Conservation (phyloP, 495 filamentous ascomycete species). For the Evernia prunastri region DNA sequence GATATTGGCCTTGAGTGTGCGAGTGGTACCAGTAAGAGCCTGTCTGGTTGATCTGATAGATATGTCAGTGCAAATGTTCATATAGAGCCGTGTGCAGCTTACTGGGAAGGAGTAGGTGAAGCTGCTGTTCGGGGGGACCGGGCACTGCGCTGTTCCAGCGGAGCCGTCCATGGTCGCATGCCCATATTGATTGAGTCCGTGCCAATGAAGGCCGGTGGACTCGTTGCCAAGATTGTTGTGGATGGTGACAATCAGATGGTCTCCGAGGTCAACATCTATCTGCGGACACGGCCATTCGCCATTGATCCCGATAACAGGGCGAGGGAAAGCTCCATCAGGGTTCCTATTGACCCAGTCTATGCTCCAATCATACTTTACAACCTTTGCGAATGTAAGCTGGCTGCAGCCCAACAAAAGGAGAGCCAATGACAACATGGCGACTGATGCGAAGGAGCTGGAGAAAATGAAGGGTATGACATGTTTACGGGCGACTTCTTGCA, state of each 20-base stretch:
- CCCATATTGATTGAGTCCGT: conserved; percentile 68
- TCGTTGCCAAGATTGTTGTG: conserved; percentile 68
- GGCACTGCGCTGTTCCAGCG: conserved; percentile 60
- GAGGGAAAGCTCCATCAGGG: conserved; percentile 60
- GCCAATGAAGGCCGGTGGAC: conserved; percentile 67
- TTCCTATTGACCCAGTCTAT: conserved; percentile 75
- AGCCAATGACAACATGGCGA: conserved; percentile 30
- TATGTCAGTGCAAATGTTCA: conserved; percentile 21
- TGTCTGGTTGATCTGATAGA: conserved; percentile 51
- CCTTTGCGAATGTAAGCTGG: conserved; percentile 47
- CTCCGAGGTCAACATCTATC: conserved; percentile 64
- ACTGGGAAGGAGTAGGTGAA: conserved; percentile 77
- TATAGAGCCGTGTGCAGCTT: conserved; percentile 20
- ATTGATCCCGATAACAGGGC: conserved; percentile 75
- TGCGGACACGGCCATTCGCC: conserved; percentile 68
- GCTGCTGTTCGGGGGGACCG: conserved; percentile 53
- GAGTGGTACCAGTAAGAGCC: conserved; percentile 85
- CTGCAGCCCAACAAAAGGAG: conserved; percentile 32
- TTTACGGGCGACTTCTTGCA: background rate
- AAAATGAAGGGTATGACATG: background rate
- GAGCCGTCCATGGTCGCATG: conserved; percentile 72
- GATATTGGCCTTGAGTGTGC: conserved; percentile 61
- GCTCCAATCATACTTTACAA: conserved; percentile 70
- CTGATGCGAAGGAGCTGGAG: background rate
- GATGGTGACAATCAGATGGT: conserved; percentile 63